A percentile compares a stretch with the other conserved stretches of the same genome.
Conservation (phyloP, 164 flowering plant species). For the Dillenia turbinata region DNA sequence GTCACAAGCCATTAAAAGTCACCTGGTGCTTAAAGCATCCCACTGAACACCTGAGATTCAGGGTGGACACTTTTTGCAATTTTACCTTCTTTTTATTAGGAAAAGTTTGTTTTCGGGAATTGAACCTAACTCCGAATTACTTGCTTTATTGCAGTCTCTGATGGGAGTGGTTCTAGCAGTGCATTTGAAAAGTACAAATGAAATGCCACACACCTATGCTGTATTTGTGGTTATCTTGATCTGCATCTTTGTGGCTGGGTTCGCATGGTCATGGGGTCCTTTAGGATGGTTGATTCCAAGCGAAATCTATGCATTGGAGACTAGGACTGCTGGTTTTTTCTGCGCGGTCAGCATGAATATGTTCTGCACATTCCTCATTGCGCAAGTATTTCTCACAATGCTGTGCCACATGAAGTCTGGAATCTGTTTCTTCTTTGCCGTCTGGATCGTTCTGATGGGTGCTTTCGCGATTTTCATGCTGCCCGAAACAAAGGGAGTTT, state of each 20-base stretch:
- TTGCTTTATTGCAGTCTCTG: constrained; percentile 4
- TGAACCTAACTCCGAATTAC: too few relatives aligned
- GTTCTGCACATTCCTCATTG: constrained; percentile 38
- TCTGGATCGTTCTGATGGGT: constrained; percentile 18
- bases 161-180: constrained; percentile 19
- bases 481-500: constrained; percentile 41
- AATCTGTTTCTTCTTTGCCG: constrained; percentile 29
- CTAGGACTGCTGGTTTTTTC: constrained; percentile 27
- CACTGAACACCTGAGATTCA: too few relatives aligned
- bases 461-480: constrained; percentile 10
- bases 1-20: too few relatives aligned
- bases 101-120: too few relatives aligned
- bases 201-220: not conserved
- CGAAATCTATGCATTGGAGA: constrained; percentile 36
- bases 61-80: too few relatives aligned
- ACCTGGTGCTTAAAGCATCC: too few relatives aligned
- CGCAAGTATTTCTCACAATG: constrained; percentile 35
- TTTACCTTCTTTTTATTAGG: too few relatives aligned
- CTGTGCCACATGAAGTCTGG: constrained; percentile 22
- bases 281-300: constrained; percentile 29
- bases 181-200: constrained; percentile 11
- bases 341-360: constrained; percentile 33
- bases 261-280: constrained; percentile 54
- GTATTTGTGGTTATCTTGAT: constrained; percentile 12
- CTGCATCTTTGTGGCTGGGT: constrained; percentile 23